Percentiles rank a stretch among this genome's conserved stretches.
phyloP scores from a whole-genome alignment of 441 rosid genomes.

The Erysimum pusillum region DNA sequence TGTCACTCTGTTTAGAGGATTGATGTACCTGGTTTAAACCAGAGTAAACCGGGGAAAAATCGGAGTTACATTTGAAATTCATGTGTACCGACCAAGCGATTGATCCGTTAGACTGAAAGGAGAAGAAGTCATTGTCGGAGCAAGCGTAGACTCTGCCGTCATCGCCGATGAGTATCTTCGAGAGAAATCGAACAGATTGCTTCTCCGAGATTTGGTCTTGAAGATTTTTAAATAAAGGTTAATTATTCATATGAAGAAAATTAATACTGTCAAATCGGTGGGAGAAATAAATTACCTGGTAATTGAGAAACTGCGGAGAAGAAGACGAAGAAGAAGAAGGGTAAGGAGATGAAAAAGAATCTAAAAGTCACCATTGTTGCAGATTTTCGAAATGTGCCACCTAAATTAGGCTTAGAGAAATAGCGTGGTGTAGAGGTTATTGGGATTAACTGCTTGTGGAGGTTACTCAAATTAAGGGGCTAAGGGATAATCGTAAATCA shows the following conservation, averaged over 20 bases:
- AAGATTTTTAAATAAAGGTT: background rate
- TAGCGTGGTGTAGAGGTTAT: no score
- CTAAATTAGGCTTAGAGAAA: background rate
- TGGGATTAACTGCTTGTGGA: background rate
- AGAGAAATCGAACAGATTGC: slow-evolving; percentile 54
- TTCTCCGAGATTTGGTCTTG: slow-evolving; percentile 47
- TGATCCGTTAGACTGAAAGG: slow-evolving; percentile 81
- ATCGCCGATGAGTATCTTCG: slow-evolving; percentile 68
- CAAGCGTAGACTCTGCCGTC: slow-evolving; percentile 78
- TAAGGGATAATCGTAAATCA: background rate
- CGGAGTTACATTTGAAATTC: slow-evolving; percentile 59
- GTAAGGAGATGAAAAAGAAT: slow-evolving; percentile 1
- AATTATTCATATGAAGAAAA: background rate
- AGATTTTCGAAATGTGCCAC: background rate
- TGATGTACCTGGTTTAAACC: slow-evolving; percentile 63
- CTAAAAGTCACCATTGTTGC: slow-evolving; percentile 21
- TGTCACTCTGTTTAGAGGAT: background rate
- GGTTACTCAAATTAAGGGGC: background rate
- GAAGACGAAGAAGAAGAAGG: slow-evolving; percentile 4
- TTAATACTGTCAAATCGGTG: background rate
- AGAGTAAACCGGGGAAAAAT: slow-evolving; percentile 66
- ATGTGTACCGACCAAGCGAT: slow-evolving; percentile 75
- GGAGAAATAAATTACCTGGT: slow-evolving; percentile 15
- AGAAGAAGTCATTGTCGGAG: slow-evolving; percentile 62
- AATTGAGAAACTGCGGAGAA: slow-evolving; percentile 29